Evolutionary conservation across 441 rosid genomes (phyloP), one percentile per base, ranked within the genome.

Genomic region (Populus hybrid): DNA sequence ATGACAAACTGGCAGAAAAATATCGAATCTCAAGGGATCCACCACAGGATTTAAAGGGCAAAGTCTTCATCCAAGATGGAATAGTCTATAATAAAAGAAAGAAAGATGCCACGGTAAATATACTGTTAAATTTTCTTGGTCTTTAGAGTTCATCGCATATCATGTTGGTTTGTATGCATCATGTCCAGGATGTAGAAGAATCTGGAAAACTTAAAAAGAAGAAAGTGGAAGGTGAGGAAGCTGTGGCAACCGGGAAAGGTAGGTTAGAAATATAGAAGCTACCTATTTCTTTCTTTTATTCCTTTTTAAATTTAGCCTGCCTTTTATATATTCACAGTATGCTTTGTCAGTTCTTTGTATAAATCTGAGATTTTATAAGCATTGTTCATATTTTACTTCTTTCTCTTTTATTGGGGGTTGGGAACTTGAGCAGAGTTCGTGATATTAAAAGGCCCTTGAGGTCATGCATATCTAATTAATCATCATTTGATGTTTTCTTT

Each of bases 1-100:
- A 93, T 74, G 92, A 87, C 64, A 86, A 86, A 71, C 86, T 96
- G 85, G 93, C 90, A 67, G 82, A 79, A 78, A 87, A 87, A 80
- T 91, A 96, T 87, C 91, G 85, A 26, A 87, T 94, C 82, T 88
- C 94, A 32, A 83, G 78, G 73, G 87, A 89, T 73, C 90, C 83
- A 82, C 98, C 99, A 3, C 85, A 84, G 80, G 95, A 91, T 82
- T 79, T 94, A 66, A 82, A 74, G 66, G 81, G 83, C 85, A 90
- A 83, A 84, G 80, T 88, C 85, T 86, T 74, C 77, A 84, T 90
- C 81, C 89, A 81, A 78, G 83, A 90, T 86, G 99, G 99, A 78
- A 82, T 85, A 71, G 84, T 90, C 79, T 86, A 83, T 84, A 81
- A 69, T 72, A 85, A 84, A 78, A 84, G 69, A 74, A 67, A 80